phyloP scores from a whole-genome alignment of 352 stramenopile genomes.

The Phytophthora sp. region DNA sequence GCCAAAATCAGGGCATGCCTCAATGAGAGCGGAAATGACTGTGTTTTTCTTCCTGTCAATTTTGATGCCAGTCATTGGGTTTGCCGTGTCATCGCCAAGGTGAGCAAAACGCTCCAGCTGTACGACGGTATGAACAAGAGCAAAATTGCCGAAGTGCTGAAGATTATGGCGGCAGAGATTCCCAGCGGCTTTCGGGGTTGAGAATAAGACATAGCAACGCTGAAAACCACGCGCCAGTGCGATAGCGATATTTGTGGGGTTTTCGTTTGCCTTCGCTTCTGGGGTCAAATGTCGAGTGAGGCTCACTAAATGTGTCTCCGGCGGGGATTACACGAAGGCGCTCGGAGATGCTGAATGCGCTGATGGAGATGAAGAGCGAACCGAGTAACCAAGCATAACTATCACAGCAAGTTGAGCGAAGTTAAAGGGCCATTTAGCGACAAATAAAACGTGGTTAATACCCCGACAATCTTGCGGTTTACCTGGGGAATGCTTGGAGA shows the following conservation, averaged over 20 bases:
- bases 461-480: too few relatives aligned
- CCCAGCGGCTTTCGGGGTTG: background rate
- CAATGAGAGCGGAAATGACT: background rate
- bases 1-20: background rate
- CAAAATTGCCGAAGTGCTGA: background rate
- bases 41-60: background rate
- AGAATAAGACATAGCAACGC: background rate
- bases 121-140: conserved; percentile 5
- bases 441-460: too few relatives aligned
- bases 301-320: background rate
- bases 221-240: background rate
- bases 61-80: background rate
- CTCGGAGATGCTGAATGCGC: background rate
- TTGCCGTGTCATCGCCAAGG: background rate
- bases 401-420: too few relatives aligned
- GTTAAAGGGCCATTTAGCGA: too few relatives aligned
- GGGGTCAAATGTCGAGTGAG: background rate
- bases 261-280: background rate
- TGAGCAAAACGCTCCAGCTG: background rate
- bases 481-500: too few relatives aligned
- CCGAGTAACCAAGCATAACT: too few relatives aligned
- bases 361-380: too few relatives aligned
- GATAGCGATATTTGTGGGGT: background rate
- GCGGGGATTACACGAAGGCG: background rate
- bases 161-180: background rate